A percentile compares a stretch with the other conserved stretches of the same genome.
phyloP scores from a whole-genome alignment of 2,329 filamentous ascomycete genomes.

The Orbilia blumenaviensis region DNA sequence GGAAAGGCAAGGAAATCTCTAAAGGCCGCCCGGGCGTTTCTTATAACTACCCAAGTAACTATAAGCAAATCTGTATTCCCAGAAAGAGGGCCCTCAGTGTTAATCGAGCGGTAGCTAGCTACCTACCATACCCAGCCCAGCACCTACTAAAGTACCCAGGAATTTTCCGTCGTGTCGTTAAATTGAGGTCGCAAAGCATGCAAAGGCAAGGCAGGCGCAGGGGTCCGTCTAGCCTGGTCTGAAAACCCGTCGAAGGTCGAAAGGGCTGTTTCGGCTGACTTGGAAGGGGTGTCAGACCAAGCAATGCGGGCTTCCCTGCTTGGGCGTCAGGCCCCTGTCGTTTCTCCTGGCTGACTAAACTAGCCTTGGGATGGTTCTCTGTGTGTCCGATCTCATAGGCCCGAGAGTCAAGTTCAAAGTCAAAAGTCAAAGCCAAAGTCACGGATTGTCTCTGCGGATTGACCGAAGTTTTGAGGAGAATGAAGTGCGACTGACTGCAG shows the following conservation, averaged over 20 bases:
- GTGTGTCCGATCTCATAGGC: too few species aligned
- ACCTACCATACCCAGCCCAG: too few species aligned
- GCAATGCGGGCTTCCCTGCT: slow-evolving; percentile 12
- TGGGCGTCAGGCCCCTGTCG: neutral
- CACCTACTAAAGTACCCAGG: neutral
- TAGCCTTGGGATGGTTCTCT: too few species aligned
- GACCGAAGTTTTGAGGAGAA: neutral
- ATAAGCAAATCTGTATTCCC: too few species aligned
- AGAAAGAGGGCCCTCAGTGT: too few species aligned
- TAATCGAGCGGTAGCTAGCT: too few species aligned
- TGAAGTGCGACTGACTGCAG: neutral
- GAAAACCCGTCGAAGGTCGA: neutral
- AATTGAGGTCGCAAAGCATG: neutral
- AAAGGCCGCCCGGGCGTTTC: too few species aligned
- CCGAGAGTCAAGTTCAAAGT: neutral
- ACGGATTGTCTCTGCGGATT: slow-evolving; percentile 10
- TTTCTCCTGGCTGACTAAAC: slow-evolving; percentile 3
- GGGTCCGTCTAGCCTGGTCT: neutral
- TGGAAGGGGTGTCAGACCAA: slow-evolving; percentile 13
- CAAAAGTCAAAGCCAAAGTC: neutral
- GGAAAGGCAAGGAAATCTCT: too few species aligned
- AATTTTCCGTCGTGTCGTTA: slow-evolving; percentile 16
- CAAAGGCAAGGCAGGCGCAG: slow-evolving; percentile 14
- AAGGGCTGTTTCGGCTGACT: slow-evolving; percentile 9
- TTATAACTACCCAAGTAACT: too few species aligned